These are phyloP conservation scores for Abelmoschus esculentus DNA, from an alignment of 345 rosid species.

Conservation along the genomic window DNA sequence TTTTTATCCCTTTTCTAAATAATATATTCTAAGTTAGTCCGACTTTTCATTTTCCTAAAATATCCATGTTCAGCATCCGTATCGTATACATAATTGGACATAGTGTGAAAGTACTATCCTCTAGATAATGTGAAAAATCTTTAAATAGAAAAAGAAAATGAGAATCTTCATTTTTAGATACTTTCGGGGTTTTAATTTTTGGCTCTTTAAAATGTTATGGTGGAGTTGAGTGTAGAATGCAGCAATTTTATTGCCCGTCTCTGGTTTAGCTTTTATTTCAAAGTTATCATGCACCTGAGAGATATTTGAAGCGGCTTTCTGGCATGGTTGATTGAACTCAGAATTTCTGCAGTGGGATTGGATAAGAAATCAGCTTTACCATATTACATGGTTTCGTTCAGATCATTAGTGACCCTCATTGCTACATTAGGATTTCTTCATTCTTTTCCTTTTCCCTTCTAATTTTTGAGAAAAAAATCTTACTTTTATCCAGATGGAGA, in stretches of 20 bases:
- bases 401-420: not conserved
- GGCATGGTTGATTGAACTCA: not conserved
- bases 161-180: not conserved
- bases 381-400: not conserved
- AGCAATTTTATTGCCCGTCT: not conserved
- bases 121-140: not conserved
- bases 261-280: not conserved
- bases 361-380: not conserved
- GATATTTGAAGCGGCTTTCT: not conserved
- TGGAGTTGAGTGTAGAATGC: not conserved
- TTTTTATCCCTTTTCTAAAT: not conserved
- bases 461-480: constrained; percentile 4
- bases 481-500: constrained; percentile 56
- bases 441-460: not conserved
- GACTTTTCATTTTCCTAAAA: not conserved
- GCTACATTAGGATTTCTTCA: not conserved
- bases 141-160: not conserved
- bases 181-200: constrained; percentile 1
- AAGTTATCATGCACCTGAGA: not conserved
- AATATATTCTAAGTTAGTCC: not conserved
- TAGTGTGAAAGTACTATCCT: not conserved
- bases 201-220: not conserved
- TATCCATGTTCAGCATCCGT: not conserved
- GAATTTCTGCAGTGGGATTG: not conserved
- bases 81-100: not conserved